phyloP scores from a whole-genome alignment of 345 rosid genomes.

The Clarkia xantiana region DNA sequence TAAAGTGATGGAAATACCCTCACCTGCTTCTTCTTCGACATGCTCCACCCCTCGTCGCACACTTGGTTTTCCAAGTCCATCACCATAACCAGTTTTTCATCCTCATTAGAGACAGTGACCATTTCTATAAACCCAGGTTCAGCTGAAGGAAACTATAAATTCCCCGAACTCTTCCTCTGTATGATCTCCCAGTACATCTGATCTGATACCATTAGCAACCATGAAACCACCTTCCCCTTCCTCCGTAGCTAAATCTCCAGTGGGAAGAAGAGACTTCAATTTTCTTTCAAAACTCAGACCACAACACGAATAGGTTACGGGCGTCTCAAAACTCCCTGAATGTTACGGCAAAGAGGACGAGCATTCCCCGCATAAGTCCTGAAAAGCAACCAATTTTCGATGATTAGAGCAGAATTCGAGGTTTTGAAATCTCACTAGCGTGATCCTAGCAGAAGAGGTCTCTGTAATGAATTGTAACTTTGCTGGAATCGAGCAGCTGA shows the following conservation, averaged over 20 bases:
- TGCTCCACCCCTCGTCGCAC: no score
- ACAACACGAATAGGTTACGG: slow-evolving; percentile 38
- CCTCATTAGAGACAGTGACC: slow-evolving; percentile 13
- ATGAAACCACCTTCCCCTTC: slow-evolving; percentile 8
- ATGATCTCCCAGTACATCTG: slow-evolving; percentile 11
- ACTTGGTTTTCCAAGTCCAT: slow-evolving; percentile 10
- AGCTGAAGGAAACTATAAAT: not conserved
- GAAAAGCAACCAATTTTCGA: slow-evolving; percentile 34
- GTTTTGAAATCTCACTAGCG: slow-evolving; percentile 43
- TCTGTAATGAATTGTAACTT: slow-evolving; percentile 14
- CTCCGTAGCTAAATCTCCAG: slow-evolving; percentile 18
- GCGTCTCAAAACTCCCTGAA: slow-evolving; percentile 10
- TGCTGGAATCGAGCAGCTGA: slow-evolving; percentile 39
- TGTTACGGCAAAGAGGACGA: slow-evolving; percentile 22
- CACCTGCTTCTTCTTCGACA: no score
- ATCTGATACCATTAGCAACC: slow-evolving; percentile 17
- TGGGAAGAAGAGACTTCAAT: slow-evolving; percentile 21
- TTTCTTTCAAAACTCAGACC: slow-evolving; percentile 26
- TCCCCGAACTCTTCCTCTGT: slow-evolving; percentile 4
- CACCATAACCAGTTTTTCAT: slow-evolving; percentile 19
- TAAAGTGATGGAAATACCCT: no score
- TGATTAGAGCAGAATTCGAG: slow-evolving; percentile 29
- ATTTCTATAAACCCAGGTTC: slow-evolving; percentile 19
- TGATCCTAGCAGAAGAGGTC: slow-evolving; percentile 78
- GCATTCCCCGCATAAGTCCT: slow-evolving; percentile 39